Evolutionary conservation across 306 rosid genomes (phyloP).

Genomic region (Dalbergia oliveri): DNA sequence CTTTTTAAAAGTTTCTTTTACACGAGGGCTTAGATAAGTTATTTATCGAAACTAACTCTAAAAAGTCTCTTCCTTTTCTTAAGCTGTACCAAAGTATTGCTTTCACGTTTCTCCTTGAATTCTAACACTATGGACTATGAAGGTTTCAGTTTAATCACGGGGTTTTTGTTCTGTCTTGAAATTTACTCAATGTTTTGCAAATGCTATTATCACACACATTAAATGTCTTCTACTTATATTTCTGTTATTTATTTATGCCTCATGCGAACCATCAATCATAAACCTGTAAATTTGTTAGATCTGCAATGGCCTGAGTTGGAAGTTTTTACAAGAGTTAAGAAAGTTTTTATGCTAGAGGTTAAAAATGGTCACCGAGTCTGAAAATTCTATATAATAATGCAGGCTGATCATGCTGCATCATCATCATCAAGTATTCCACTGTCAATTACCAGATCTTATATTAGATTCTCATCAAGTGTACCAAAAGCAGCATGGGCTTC

Average conservation of each 20-base stretch:
- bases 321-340: neutral
- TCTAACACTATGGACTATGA: neutral
- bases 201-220: neutral
- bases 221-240: conserved; percentile 12
- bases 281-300: conserved; percentile 14
- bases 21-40: no score
- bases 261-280: neutral
- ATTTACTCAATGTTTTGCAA: neutral
- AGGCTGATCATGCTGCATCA: conserved; percentile 53
- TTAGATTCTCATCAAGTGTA: conserved; percentile 43
- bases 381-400: conserved; percentile 42
- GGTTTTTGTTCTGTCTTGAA: conserved; percentile 3
- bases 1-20: no score
- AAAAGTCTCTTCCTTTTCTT: conserved; percentile 14
- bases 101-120: neutral
- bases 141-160: neutral
- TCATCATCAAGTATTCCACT: conserved; percentile 47
- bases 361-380: conserved; percentile 21
- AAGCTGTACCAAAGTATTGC: neutral
- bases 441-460: conserved; percentile 41
- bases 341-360: conserved; percentile 1
- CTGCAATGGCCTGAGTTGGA: conserved; percentile 9
- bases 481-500: conserved; percentile 50
- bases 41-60: no score
- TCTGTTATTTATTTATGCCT: conserved; percentile 5